These are phyloP conservation scores for Erythrophleum fordii DNA, from an alignment of 306 rosid genomes.

Conservation along the genomic window DNA sequence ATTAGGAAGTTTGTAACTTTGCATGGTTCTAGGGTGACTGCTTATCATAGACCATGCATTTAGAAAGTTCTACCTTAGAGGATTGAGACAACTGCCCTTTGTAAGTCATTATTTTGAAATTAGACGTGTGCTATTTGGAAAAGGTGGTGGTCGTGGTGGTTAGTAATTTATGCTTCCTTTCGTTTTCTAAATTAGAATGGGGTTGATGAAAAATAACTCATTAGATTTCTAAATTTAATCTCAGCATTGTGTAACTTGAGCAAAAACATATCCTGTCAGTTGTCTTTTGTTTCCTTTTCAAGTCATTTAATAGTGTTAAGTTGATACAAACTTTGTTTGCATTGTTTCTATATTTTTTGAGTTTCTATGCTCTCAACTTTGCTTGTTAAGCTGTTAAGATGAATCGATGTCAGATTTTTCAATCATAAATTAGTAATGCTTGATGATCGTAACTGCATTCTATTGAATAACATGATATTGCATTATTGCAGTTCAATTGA, in stretches of 20 bases:
- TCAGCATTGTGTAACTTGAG: background rate
- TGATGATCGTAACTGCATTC: background rate
- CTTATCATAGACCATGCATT: background rate
- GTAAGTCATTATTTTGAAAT: no score
- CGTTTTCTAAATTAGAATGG: background rate
- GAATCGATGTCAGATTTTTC: conserved; percentile 19
- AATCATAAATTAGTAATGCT: conserved; percentile 5
- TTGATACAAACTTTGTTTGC: conserved; percentile 6
- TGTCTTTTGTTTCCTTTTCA: background rate
- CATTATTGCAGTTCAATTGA: conserved; percentile 71
- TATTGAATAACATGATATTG: conserved; percentile 36
- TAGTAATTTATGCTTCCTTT: background rate
- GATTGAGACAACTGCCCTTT: background rate
- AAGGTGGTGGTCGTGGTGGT: background rate
- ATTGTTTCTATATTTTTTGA: conserved; percentile 18
- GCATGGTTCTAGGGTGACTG: background rate
- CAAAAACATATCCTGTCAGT: background rate
- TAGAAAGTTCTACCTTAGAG: background rate
- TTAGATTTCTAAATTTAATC: conserved; percentile 10
- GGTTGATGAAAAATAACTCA: background rate
- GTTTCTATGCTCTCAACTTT: conserved; percentile 20
- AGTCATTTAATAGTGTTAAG: background rate
- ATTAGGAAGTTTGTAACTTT: background rate
- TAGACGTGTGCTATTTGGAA: conserved; percentile 1
- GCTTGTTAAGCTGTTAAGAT: background rate